Percentiles rank a stretch among this genome's conserved stretches.
phyloP scores from a whole-genome alignment of 495 filamentous ascomycete genomes.

The Aspergillus ellipticus region DNA sequence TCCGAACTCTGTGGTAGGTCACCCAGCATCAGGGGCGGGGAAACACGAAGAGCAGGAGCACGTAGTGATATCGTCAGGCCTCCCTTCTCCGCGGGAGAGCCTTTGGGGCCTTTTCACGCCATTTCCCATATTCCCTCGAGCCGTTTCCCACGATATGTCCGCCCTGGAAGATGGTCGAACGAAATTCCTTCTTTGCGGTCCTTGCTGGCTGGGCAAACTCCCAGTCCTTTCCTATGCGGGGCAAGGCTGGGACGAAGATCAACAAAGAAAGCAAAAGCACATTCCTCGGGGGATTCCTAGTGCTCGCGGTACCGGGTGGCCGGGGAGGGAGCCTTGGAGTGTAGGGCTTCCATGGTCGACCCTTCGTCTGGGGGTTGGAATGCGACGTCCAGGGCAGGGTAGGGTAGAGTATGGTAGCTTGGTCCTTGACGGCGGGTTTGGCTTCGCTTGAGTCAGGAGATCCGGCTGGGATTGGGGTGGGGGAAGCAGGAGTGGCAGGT shows the following conservation, averaged over 20 bases:
- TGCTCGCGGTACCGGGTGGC: not conserved
- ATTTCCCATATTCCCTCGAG: not conserved
- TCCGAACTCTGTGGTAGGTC: too few relatives aligned
- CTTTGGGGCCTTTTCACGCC: not conserved
- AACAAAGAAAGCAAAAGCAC: conserved; percentile 14
- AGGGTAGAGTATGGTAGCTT: not conserved
- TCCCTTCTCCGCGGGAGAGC: not conserved
- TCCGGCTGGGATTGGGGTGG: too few relatives aligned
- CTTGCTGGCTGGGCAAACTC: not conserved
- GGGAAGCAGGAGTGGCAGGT: too few relatives aligned
- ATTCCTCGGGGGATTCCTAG: conserved; percentile 21
- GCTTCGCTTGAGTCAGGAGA: too few relatives aligned
- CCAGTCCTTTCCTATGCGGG: not conserved
- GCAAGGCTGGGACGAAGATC: conserved; percentile 2
- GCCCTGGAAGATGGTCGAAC: not conserved
- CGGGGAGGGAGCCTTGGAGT: not conserved
- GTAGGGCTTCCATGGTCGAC: not conserved
- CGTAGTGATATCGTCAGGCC: too few relatives aligned
- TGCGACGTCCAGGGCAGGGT: not conserved
- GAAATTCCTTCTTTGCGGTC: not conserved
- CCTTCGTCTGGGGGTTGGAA: not conserved
- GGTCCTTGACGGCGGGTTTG: too few relatives aligned
- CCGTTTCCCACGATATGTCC: not conserved
- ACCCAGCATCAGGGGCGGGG: too few relatives aligned
- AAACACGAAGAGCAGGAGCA: too few relatives aligned